Conservation (phyloP, 805 yeast species). For the Millerago galiae region DNA sequence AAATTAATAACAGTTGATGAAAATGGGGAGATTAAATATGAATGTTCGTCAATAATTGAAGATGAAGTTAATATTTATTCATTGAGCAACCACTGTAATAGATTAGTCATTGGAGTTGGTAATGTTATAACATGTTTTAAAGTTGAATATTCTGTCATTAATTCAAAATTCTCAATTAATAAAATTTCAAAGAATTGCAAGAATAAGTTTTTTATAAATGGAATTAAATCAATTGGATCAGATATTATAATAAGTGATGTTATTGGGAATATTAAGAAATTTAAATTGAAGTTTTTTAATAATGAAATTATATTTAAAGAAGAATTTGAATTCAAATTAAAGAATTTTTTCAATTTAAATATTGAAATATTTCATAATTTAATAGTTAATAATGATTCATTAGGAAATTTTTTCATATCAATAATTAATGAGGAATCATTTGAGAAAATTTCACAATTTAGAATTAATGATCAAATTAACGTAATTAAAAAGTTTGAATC, state of each 20-base stretch:
- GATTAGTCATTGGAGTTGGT: conserved; percentile 28
- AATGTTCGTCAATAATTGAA: conserved; percentile 13
- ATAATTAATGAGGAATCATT: background rate
- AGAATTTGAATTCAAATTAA: conserved; percentile 7
- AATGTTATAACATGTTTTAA: conserved; percentile 24
- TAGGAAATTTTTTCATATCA: conserved; percentile 10
- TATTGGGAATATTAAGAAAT: conserved; percentile 7
- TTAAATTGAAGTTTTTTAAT: conserved; percentile 11
- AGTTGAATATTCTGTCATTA: conserved; percentile 28
- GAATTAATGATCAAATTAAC: conserved; percentile 20
- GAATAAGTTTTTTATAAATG: background rate
- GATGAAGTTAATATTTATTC: conserved; percentile 17
- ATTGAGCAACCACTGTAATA: conserved; percentile 23
- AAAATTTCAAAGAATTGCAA: conserved; percentile 19
- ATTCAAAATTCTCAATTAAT: conserved; percentile 26
- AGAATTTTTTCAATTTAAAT: conserved; percentile 13
- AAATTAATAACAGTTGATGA: conserved; percentile 32
- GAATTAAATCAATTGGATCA: conserved; percentile 14
- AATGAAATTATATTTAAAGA: background rate
- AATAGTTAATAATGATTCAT: conserved; percentile 13
- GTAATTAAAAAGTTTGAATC: conserved; percentile 13
- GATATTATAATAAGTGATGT: conserved; percentile 20
- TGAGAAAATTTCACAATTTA: conserved; percentile 12
- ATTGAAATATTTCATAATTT: conserved; percentile 11
- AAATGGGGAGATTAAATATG: conserved; percentile 25